Percentiles rank a stretch among this genome's conserved stretches.
These are phyloP conservation scores for Aureoboletus auriporus DNA, from an alignment of 768 basidiomycete genomes.

Conservation along the genomic window DNA sequence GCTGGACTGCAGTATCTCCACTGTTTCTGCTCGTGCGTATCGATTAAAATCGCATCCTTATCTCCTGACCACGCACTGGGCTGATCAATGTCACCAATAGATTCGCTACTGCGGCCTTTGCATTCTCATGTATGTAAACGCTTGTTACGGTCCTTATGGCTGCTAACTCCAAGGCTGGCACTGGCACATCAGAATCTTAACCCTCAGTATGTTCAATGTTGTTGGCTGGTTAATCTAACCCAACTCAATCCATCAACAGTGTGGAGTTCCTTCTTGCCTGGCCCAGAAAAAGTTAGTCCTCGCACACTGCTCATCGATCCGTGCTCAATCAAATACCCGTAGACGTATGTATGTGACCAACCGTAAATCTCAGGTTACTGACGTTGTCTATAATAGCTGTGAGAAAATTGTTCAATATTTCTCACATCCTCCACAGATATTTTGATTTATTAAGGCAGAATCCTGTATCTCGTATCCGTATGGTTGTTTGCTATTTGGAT, in stretches of 20 bases:
- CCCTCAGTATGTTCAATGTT: neutral
- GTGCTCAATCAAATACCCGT: neutral
- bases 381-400: slow-evolving; percentile 1
- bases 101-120: slow-evolving; percentile 5
- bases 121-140: neutral
- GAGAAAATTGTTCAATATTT: neutral
- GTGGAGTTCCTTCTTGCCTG: slow-evolving; percentile 3
- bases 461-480: neutral
- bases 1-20: neutral
- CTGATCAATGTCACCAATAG: neutral
- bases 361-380: neutral
- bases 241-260: neutral
- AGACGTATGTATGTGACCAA: slow-evolving; percentile 1
- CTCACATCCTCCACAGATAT: neutral
- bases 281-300: neutral
- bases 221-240: neutral
- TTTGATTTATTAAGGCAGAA: neutral
- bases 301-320: neutral
- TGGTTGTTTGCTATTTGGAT: neutral
- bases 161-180: neutral
- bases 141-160: neutral
- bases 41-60: too few species aligned
- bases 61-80: neutral
- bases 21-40: neutral
- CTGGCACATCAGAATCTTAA: neutral